Percentiles rank a stretch among this genome's conserved stretches.
Conservation (phyloP, 495 filamentous ascomycete species). For the Collariella sp. region DNA sequence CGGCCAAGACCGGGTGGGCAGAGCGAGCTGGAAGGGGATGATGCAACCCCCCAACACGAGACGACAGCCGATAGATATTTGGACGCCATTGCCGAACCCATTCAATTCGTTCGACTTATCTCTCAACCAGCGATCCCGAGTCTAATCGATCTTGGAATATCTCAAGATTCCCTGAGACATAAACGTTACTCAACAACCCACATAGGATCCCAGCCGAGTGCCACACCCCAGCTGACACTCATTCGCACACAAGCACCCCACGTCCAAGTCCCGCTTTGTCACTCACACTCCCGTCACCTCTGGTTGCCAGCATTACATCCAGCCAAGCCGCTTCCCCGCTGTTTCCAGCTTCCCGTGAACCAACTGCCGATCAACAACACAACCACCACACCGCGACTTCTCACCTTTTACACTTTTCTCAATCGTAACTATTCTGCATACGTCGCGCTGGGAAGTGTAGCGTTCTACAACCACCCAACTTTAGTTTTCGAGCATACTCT, state of each 20-base stretch:
- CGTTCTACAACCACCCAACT: not conserved
- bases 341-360: not conserved
- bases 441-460: too few species aligned
- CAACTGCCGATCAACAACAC: too few species aligned
- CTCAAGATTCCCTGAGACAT: not conserved
- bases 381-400: too few species aligned
- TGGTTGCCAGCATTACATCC: not conserved
- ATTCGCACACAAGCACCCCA: not conserved
- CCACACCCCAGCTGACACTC: not conserved
- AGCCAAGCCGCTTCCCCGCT: conserved; percentile 6
- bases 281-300: not conserved
- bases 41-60: conserved; percentile 7
- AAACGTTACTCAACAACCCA: not conserved
- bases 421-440: too few species aligned
- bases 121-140: not conserved
- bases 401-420: not conserved
- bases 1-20: conserved; percentile 4
- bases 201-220: too few species aligned
- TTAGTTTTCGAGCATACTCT: not conserved
- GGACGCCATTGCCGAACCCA: not conserved
- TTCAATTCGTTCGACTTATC: not conserved
- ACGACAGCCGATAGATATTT: not conserved
- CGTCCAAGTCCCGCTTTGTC: not conserved
- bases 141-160: not conserved
- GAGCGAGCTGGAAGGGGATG: conserved; percentile 7